Conservation (phyloP, 306 rosid genomes). For the Prunus padus region DNA sequence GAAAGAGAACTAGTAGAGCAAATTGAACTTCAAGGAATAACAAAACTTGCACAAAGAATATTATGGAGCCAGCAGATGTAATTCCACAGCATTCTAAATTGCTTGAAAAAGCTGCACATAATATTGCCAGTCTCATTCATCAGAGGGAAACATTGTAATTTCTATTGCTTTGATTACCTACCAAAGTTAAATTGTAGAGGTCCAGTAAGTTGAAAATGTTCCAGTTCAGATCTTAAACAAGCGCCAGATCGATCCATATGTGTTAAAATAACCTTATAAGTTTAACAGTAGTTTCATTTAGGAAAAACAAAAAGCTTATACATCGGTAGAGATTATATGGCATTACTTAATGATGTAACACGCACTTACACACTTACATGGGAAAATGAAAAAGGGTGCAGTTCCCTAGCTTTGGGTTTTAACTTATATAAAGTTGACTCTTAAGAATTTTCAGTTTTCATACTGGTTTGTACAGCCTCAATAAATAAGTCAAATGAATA, state of each 20-base stretch:
- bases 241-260: not conserved
- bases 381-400: not conserved
- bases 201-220: not conserved
- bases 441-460: not conserved
- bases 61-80: not conserved
- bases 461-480: not conserved
- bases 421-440: not conserved
- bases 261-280: not conserved
- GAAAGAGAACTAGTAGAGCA: not conserved
- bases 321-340: not conserved
- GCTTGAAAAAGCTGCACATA: not conserved
- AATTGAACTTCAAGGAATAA: not conserved
- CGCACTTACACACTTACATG: not conserved
- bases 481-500: not conserved
- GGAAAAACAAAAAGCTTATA: not conserved
- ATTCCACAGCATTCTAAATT: not conserved
- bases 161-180: not conserved
- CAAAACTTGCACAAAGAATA: conserved; percentile 4
- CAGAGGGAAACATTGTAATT: not conserved
- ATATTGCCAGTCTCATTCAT: not conserved
- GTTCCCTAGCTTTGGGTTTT: not conserved
- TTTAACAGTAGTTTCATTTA: not conserved
- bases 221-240: not conserved
- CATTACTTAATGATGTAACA: not conserved
- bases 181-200: not conserved